Base-by-base conservation (phyloP, 2,329 filamentous ascomycete genomes). In the Trichoderma pleuroti region DNA sequence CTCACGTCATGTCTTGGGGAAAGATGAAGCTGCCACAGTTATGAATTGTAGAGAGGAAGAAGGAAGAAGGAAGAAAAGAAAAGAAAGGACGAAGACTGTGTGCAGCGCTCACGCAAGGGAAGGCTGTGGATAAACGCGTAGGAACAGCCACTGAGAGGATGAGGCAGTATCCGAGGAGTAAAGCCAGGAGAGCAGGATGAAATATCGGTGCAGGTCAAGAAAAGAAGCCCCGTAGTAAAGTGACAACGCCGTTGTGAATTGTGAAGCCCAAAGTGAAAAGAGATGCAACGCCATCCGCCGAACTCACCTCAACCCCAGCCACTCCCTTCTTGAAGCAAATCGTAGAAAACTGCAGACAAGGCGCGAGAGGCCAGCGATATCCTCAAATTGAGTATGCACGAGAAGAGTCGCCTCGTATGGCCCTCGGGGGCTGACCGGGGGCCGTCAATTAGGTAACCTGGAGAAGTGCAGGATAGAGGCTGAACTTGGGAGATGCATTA, bases 221-320 rank as follows among this genome's bases (percentile, higher is more conserved):
- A 54, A 21, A 46, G 30, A 28, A 18, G n/a, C 16, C 30, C n/a
- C 28, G 39, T n/a, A 36, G 39, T 34, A 34, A 36, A 21, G 36
- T 14, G 21, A 11, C 3, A n/a, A 12, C 26, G 52, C 7, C n/a
- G n/a, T 10, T 42, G 18, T 42, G 18, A 49, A 36, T 5, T 21
- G 30, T 26, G 66, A 61, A 60, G 32, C 26, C 9, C 8, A 30
- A 12, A 4, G n/a, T 36, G 36, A 61, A 21, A 9, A 34, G 36
- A 7, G 12, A 32, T 34, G 21, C 56, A 68, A 46, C 54, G 42
- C 39, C 16, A 36, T 34, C 39, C 30, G 16, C 30, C 56, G 18
- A 68, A 68, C 66, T 68, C 56, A 68, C 66, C 66, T 68, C 21
- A 30, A 46, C 46, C 42, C 34, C 32, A 36, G 28, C 66, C 26